Conservation (phyloP, 176 grass and related monocot genomes). For the Juncus inflexus region DNA sequence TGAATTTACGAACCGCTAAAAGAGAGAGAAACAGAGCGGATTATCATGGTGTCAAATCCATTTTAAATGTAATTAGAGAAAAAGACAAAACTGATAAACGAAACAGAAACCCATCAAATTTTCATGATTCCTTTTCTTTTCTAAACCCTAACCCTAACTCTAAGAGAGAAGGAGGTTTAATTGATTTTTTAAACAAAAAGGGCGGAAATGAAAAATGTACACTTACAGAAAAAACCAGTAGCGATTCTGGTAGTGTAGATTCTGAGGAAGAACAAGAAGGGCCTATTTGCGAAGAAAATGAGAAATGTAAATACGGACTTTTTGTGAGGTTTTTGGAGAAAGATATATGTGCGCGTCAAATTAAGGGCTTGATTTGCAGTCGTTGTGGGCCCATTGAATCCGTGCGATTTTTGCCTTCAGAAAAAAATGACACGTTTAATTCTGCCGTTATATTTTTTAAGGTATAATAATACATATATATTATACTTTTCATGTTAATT, state of each 20-base stretch:
- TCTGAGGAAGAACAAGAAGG: conserved; percentile 5
- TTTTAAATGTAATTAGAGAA: conserved; percentile 3
- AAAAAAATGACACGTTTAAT: conserved; percentile 13
- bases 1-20: background rate
- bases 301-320: conserved; percentile 10
- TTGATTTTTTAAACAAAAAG: conserved; percentile 4
- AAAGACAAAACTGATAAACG: background rate
- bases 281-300: conserved; percentile 5
- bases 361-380: background rate
- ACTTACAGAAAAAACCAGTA: conserved; percentile 1
- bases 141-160: background rate
- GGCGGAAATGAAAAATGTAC: conserved; percentile 2
- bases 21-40: background rate
- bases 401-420: conserved; percentile 2
- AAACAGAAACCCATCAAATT: conserved; percentile 1
- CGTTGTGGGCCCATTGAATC: background rate
- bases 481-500: too few species aligned
- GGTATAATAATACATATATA: background rate
- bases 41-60: background rate
- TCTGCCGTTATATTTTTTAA: conserved; percentile 22
- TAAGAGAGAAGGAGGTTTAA: background rate
- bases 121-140: background rate
- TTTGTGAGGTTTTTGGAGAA: conserved; percentile 25
- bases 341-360: background rate
- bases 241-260: conserved; percentile 7